Evolutionary conservation across 352 stramenopile genomes (phyloP).

Genomic region (Phytophthora fragariae): DNA sequence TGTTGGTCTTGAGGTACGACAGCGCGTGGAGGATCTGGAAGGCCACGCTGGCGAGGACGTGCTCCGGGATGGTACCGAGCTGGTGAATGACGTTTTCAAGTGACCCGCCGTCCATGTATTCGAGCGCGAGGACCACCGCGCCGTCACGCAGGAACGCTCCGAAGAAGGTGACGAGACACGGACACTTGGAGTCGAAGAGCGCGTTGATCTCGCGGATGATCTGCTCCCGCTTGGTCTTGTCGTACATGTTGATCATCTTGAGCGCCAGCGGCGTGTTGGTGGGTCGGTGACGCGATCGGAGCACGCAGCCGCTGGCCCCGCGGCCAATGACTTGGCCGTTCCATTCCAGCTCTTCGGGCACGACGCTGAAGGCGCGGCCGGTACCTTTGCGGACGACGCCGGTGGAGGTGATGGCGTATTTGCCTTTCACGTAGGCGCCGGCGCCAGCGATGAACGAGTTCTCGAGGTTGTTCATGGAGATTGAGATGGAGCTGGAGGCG

Average conservation of each 20-base stretch:
- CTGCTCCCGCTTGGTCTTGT: constrained; percentile 87
- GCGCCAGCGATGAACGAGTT: constrained; percentile 81
- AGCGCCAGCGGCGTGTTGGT: constrained; percentile 83
- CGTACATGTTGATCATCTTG: constrained; percentile 92
- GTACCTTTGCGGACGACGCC: constrained; percentile 84
- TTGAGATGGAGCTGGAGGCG: not conserved
- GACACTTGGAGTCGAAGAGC: constrained; percentile 85
- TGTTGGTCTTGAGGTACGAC: constrained; percentile 94
- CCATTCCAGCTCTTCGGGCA: constrained; percentile 83
- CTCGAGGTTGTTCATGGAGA: constrained; percentile 65
- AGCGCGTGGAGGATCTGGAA: constrained; percentile 96
- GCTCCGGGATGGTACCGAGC: constrained; percentile 87
- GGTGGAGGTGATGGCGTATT: constrained; percentile 82
- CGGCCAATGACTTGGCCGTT: constrained; percentile 76
- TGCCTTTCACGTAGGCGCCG: constrained; percentile 82
- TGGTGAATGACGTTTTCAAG: constrained; percentile 89
- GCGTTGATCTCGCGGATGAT: constrained; percentile 91
- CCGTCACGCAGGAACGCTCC: constrained; percentile 91
- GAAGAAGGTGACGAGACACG: constrained; percentile 91
- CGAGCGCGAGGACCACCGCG: constrained; percentile 90
- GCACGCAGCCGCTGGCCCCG: constrained; percentile 73
- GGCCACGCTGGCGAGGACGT: constrained; percentile 88
- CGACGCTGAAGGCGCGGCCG: constrained; percentile 81
- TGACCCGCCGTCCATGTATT: constrained; percentile 96
- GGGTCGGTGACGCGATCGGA: constrained; percentile 70